These are phyloP conservation scores for Ustilago trichophora DNA, from an alignment of 1,284 basidiomycete species.

Conservation along the genomic window DNA sequence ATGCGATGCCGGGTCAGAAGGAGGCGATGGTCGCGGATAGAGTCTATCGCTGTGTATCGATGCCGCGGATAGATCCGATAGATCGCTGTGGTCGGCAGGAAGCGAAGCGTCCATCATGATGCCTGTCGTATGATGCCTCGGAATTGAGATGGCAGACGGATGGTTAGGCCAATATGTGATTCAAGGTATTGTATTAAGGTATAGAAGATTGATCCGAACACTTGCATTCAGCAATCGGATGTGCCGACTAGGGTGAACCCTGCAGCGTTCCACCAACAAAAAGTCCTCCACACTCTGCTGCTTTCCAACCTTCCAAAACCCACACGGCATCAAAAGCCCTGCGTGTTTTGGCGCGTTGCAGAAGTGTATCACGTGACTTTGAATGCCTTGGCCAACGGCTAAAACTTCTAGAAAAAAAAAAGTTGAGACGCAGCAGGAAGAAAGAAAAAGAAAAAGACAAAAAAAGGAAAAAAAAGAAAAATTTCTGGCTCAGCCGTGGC, in stretches of 20 bases:
- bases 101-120: conserved; percentile 19
- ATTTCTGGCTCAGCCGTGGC: not conserved
- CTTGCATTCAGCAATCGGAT: not conserved
- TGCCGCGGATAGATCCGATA: conserved; percentile 35
- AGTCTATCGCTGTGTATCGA: conserved; percentile 12
- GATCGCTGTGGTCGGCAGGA: conserved; percentile 25
- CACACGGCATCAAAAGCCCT: conserved; percentile 1
- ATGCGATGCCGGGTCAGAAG: too few species aligned
- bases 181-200: too few species aligned
- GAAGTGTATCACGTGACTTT: conserved; percentile 21
- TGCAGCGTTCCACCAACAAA: conserved; percentile 4
- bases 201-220: too few species aligned
- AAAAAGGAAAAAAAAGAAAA: conserved; percentile 4
- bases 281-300: not conserved
- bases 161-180: too few species aligned
- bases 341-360: conserved; percentile 35
- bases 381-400: not conserved
- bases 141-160: too few species aligned
- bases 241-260: conserved; percentile 16
- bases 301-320: not conserved
- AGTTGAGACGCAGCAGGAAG: not conserved
- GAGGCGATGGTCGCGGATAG: too few species aligned
- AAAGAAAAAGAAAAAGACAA: conserved; percentile 1
- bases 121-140: not conserved
- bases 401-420: not conserved